Evolutionary conservation across 1,284 basidiomycete species (phyloP), one percentile per base, ranked within the genome.

Genomic region (Coniferiporia weirii): DNA sequence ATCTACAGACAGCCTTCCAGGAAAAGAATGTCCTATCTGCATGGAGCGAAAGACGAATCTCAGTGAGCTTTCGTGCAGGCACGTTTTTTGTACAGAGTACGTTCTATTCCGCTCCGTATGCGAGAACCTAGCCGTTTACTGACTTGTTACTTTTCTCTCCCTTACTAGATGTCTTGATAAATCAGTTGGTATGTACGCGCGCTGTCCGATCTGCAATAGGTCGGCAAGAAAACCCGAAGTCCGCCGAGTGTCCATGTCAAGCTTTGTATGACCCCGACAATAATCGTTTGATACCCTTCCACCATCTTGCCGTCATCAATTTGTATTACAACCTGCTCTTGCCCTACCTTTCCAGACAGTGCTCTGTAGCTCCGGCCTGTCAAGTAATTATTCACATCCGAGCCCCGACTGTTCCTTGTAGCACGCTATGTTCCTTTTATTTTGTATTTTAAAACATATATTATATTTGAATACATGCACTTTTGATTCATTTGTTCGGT

Each of bases 61-160:
- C 45, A 51, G 48, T 35, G 35, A 57, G 19, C 40, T 57, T 9
- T 46, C 55, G 6, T 57, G 55, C 49, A 44, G 43, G 9, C 55
- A 57, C 27, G 22, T 57, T 12, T 57, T 57, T 38, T 57, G 55
- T 27, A 44, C 47, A 22, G 48, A 57, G 55, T 57, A 51, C 38
- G 55, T 51, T 38, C 13, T 27, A 10, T 44, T n/a, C n/a, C 22
- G 4, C 32, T 32, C 32, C n/a, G 15, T 19, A 43, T 49, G 19
- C 5, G 13, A 19, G 6, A 48, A 38, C 22, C 17, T 1, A 49
- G 17, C 4, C 45, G 9, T 3, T 17, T 17, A 22, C 53, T 45
- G 19, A 32, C 35, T 38, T 56, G 15, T 19, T 5, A 5, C 27
- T 27, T 5, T 27, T 27, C 27, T 12, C 47, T 27, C n/a, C n/a